A percentile compares a stretch with the other conserved stretches of the same genome.
phyloP scores from a whole-genome alignment of 371 early-diverging fungal genomes.

The Mortierella sp. region DNA sequence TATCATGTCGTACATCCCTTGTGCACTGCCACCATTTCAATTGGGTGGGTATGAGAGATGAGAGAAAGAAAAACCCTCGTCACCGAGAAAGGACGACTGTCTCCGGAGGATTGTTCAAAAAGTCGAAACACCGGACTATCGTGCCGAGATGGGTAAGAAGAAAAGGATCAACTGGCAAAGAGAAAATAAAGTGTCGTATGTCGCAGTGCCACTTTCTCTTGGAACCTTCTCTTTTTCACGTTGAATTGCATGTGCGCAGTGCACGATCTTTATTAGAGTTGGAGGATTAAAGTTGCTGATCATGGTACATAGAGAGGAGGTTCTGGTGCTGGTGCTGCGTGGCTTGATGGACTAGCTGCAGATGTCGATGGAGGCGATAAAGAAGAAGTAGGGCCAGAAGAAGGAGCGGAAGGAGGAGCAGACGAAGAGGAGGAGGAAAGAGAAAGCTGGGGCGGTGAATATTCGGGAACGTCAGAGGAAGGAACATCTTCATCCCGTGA shows the following conservation, averaged over 20 bases:
- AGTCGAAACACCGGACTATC: neutral
- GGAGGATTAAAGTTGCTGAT: neutral
- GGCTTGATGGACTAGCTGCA: neutral
- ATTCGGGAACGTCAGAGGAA: neutral
- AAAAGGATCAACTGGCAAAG: neutral
- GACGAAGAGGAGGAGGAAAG: neutral
- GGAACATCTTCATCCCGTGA: neutral
- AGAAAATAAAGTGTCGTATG: no score
- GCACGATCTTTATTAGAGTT: neutral
- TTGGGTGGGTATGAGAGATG: neutral
- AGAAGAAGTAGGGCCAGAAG: neutral
- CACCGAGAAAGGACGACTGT: neutral
- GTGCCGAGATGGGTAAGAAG: neutral
- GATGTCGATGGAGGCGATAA: neutral
- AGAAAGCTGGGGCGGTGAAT: neutral
- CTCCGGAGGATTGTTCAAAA: neutral
- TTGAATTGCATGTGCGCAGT: neutral
- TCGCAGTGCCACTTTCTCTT: no score
- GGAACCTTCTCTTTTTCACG: neutral
- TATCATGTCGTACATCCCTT: no score
- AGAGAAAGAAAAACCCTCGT: no score
- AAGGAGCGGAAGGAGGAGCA: neutral
- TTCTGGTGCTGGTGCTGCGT: neutral
- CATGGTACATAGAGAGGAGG: slow-evolving; percentile 25
- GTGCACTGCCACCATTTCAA: neutral